These are phyloP conservation scores for Aspergillus ellipticus DNA, from an alignment of 495 filamentous ascomycete genomes.

Conservation along the genomic window DNA sequence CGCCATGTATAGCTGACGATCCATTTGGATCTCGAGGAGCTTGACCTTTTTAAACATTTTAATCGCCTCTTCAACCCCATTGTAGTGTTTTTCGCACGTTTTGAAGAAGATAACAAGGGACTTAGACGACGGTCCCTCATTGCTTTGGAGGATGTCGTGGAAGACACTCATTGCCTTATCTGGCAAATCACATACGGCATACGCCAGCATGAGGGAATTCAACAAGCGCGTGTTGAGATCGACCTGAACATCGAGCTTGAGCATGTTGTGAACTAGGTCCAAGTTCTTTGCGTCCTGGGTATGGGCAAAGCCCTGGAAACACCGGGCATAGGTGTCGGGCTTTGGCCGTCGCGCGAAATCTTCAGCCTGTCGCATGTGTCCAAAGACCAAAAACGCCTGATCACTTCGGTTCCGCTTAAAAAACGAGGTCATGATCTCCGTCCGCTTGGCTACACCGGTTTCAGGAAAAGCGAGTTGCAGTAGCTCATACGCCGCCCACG, in stretches of 20 bases:
- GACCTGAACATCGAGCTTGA: constrained; percentile 80
- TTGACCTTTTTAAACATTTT: constrained; percentile 72
- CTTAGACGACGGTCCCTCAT: constrained; percentile 77
- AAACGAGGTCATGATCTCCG: constrained; percentile 75
- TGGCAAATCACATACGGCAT: constrained; percentile 61
- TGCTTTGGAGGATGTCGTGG: constrained; percentile 68
- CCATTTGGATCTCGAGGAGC: constrained; percentile 71
- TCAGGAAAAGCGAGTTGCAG: constrained; percentile 77
- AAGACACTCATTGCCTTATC: constrained; percentile 71
- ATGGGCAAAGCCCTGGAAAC: constrained; percentile 70
- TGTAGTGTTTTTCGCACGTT: constrained; percentile 61
- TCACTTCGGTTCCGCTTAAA: constrained; percentile 73
- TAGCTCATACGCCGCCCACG: constrained; percentile 81
- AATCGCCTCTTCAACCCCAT: constrained; percentile 60
- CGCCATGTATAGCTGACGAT: constrained; percentile 61
- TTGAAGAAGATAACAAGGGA: constrained; percentile 76
- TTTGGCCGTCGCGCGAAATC: constrained; percentile 56
- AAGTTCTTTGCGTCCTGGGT: constrained; percentile 61
- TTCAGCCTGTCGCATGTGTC: constrained; percentile 76
- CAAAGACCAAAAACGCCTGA: constrained; percentile 80
- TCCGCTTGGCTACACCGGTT: constrained; percentile 55
- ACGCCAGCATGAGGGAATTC: constrained; percentile 85
- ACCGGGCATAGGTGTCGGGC: constrained; percentile 68
- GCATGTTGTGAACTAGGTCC: constrained; percentile 77
- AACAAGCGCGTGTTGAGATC: constrained; percentile 70